Evolutionary conservation across 176 grass and related monocot genomes (phyloP), one percentile per base, ranked within the genome.

Genomic region (Cymbopogon citratus): DNA sequence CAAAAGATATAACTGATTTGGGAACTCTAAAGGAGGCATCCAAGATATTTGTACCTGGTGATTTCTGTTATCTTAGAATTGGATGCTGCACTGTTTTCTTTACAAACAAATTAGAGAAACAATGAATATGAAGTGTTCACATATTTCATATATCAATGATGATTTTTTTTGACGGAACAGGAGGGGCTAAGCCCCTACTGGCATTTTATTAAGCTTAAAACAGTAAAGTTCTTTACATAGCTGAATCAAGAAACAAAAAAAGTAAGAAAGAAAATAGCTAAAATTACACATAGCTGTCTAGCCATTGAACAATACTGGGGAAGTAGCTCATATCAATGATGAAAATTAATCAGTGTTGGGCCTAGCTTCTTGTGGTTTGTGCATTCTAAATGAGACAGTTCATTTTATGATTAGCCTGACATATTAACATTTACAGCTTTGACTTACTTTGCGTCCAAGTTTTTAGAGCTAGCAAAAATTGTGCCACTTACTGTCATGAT

Each of bases 31-130:
- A 93, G 87, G 87, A 95, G 76, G 96, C 90, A 74, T 94, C 90
- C 65, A 98, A 98, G 76, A 87, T 98, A 93, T 98, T 98, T 88
- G 85, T 95, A 73, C 92, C 96, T 71, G 92, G 96, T 98, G 76
- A 87, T n/a, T 88, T 81, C 56, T 70, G 39, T 68, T 73, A 83
- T 36, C 68, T 76, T 80, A 85, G 39, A 51, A 36, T 73, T 88
- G 59, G 71, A 34, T 75, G 9, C 7, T 73, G 73, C 10, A 10
- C 33, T 78, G n/a, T 87, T 71, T 76, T 27, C 7, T 59, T 73
- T 73, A 10, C 26, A 49, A 29, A 46, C 43, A 80, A 80, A 89
- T 71, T 25, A 52, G 19, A 85, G 39, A 52, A 5, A n/a, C n/a
- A 69, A 33, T 41, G 35, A 24, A 29, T 21, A n/a, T 1, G 6